Base-by-base conservation (phyloP, 306 rosid species). In the Argentina anserina region DNA sequence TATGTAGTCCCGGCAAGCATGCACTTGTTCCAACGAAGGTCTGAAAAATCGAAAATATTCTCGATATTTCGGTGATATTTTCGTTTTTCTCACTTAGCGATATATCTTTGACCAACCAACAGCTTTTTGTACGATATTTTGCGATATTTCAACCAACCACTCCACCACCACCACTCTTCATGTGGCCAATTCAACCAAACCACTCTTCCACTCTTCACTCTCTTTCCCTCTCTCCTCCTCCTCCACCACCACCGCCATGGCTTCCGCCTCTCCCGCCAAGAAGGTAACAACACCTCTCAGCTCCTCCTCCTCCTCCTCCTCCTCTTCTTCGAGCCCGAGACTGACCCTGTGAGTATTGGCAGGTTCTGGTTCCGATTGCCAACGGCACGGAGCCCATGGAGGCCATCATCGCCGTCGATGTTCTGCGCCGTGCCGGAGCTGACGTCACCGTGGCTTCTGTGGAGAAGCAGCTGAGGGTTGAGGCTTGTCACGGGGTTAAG, bases 371-470 rank as follows among this genome's bases (percentile, higher is more conserved):
- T 80, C 98, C 98, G 61, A 84, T 94, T 81, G 98, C 98, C 5
- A 85, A 86, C 34, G 96, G 97, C 43, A 73, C 95, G 64, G 98
- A 94, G 84, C 92, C 97, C 71, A 88, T 91, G 79, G 98, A 94
- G 72, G 97, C 98, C 4, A 88, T 94, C 79, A 88, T 91, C 79
- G 74, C 86, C 81, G 56, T 84, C 75, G 96, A 94, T 78, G 96
- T 94, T 26, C 89, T 94, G 73, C 95, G 97, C 1, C 88, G 98
- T 73, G 84, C 94, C 26, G 98, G 98, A 28, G 98, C 98, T 26
- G 89, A 86, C 55, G 98, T 94, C 74, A 89, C 86, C n/a, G 90
- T 87, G 17, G 96, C 95, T 17, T 89, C 98, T 37, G 89, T 88
- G 68, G 84, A 84, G 62, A 78, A 84, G 40, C 87, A 71, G 69